Evolutionary conservation across 2,329 filamentous ascomycete species (phyloP).

Genomic region (Aureobasidium sp.): DNA sequence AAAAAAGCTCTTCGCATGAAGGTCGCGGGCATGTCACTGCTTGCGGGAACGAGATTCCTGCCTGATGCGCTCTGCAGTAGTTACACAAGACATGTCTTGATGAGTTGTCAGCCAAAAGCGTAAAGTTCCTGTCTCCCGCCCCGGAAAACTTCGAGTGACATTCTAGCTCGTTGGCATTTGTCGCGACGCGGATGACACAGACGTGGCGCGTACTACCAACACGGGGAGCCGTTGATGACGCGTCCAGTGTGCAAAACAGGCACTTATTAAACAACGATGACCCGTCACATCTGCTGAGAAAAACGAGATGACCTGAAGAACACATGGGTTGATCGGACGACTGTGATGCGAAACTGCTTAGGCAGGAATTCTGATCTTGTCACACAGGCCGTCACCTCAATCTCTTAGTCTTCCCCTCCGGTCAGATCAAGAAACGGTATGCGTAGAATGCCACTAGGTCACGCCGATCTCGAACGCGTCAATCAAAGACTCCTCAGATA

Average conservation of each 20-base stretch:
- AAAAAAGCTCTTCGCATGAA: too few relatives aligned
- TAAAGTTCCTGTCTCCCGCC: background rate
- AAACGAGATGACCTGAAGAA: background rate
- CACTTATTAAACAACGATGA: background rate
- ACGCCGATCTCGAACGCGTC: background rate
- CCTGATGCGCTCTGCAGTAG: too few relatives aligned
- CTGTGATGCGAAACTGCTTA: background rate
- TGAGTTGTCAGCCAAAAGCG: background rate
- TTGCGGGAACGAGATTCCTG: too few relatives aligned
- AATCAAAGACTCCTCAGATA: background rate
- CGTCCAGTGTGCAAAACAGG: background rate
- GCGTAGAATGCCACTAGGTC: background rate
- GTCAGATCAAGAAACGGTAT: background rate
- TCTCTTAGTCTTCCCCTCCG: background rate
- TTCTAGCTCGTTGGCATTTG: background rate
- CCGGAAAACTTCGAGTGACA: background rate
- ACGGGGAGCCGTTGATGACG: background rate
- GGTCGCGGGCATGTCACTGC: too few relatives aligned
- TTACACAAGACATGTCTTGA: background rate
- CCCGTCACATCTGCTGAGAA: background rate
- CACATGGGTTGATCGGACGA: background rate
- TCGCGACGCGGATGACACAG: background rate
- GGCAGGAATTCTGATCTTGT: background rate
- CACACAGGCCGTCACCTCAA: background rate
- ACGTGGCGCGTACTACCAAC: background rate